Evolutionary conservation across 768 basidiomycete genomes (phyloP), one percentile per base, ranked within the genome.

Genomic region (Mrakia blollopis): DNA sequence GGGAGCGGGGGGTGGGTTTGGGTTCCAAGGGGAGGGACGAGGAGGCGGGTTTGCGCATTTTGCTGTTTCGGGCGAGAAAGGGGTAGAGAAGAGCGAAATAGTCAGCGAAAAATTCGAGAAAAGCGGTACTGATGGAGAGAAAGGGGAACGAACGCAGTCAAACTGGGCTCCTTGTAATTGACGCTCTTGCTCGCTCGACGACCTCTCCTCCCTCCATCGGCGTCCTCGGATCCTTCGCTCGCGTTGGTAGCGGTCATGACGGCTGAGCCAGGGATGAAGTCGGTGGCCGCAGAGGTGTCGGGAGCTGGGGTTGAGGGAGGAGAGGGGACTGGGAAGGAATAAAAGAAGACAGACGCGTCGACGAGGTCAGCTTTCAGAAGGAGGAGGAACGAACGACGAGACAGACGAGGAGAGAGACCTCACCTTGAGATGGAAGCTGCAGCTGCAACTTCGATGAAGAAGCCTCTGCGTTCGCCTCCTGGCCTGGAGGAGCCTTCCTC

Each of bases 81-180:
- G 25, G 14, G 25, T n/a, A 3, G 23, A 28, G 44, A 25, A 0
- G 37, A 63, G 28, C 10, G 37, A 25, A 8, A 13, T 37, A 16
- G 25, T 14, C n/a, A n/a, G 63, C 3, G 5, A 23, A 13, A 50
- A 18, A 50, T 5, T 41, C 10, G 32, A 16, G 32, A 25, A 23
- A 32, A 9, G 28, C 0, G 41, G 14, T n/a, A n/a, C n/a, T n/a
- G 41, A 25, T 3, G 73, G 52, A 25, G 37, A 37, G n/a, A 14
- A 23, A 47, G 14, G 39, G 25, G 52, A 28, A 75, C 74, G 57
- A 13, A 76, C 75, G 75, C 52, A n/a, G 68, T 76, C 2, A 76
- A 60, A 60, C 75, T 76, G 9, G 75, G 75, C 57, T 76, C 75
- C 69, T 76, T 76, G 57, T 76, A 76, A n/a, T 76, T 76, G 68